phyloP scores from a whole-genome alignment of 495 filamentous ascomycete genomes.

The Penicillium coprophilum region DNA sequence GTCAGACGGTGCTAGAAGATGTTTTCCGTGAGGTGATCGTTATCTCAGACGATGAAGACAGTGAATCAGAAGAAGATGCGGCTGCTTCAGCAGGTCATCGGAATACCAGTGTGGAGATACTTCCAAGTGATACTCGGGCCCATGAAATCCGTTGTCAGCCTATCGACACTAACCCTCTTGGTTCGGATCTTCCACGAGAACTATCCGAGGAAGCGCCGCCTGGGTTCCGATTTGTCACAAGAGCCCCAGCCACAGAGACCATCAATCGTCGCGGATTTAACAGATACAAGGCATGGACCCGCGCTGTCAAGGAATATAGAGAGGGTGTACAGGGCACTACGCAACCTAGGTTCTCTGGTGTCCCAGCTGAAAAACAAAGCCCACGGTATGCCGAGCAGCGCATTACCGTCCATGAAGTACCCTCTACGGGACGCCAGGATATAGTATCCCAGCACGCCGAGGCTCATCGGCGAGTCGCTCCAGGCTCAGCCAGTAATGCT shows the following conservation, averaged over 20 bases:
- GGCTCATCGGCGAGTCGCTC: slow-evolving; percentile 16
- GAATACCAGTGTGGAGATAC: slow-evolving; percentile 40
- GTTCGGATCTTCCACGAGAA: slow-evolving; percentile 26
- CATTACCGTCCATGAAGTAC: slow-evolving; percentile 19
- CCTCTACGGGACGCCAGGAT: slow-evolving; percentile 17
- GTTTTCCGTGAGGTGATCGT: slow-evolving; percentile 79
- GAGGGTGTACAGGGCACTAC: slow-evolving; percentile 25
- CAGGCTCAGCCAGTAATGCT: slow-evolving; percentile 19
- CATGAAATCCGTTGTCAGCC: slow-evolving; percentile 38
- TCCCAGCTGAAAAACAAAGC: slow-evolving; percentile 19
- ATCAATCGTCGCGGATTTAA: slow-evolving; percentile 49
- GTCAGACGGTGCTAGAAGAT: slow-evolving; percentile 72
- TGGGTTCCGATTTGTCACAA: slow-evolving; percentile 38
- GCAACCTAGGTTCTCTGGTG: slow-evolving; percentile 10
- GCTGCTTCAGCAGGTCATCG: slow-evolving; percentile 19
- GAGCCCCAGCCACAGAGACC: slow-evolving; percentile 28
- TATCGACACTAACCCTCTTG: slow-evolving; percentile 18
- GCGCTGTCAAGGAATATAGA: slow-evolving; percentile 43
- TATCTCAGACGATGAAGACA: slow-evolving; percentile 77
- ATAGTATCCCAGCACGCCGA: slow-evolving; percentile 13
- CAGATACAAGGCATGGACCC: slow-evolving; percentile 51
- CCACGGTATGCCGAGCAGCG: slow-evolving; percentile 26
- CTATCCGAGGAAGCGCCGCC: slow-evolving; percentile 39
- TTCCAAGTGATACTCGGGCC: slow-evolving; percentile 37
- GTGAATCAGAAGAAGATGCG: slow-evolving; percentile 51